Base-by-base conservation (phyloP, 75 land plant species). In the Isoetes taiwanensis region DNA sequence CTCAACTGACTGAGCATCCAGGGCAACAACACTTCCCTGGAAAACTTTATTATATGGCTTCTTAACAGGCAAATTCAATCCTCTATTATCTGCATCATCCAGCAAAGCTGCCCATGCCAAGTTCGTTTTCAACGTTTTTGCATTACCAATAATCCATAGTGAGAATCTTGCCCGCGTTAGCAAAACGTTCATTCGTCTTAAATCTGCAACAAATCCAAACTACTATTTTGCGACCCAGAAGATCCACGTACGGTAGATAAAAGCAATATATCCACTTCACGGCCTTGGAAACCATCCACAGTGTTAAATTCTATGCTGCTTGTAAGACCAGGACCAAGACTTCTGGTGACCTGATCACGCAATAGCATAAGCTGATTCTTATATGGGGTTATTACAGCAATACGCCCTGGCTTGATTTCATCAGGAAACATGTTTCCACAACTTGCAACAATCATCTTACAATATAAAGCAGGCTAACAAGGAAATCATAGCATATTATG, bases 181-280 rank as follows among this genome's bases (percentile, higher is more conserved):
- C 35, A 96, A 85, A 60, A 94, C 99, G 74, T 94, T 94, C 99
- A 94, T 94, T 32, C 99, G 54, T 39, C 99, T 76, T 2, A 88
- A 78, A 82, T 94, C 99, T 8, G 96, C 89, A 48, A 94, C 99
- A 76, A 94, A 94, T 6, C 99, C 99, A 72, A 94, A 75, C n/a
- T n/a, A n/a, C n/a, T n/a, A 34, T 54, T 30, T 30, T 32, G 25
- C 26, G 63, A 19, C 29, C 52, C 68, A 28, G 59, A 64, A 23
- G 71, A 63, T 52, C 90, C 86, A 63, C 99, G 74, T 14, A 94
- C 99, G n/a, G 96, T 84, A 10, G 99, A 94, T 46, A 94, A 72
- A 26, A 94, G 56, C 40, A 94, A 32, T 19, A 94, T 78, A 58
- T 94, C 99, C 31, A 88, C 78, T 40, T 94, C 99, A 25, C 96